A percentile compares a stretch with the other conserved stretches of the same genome.
phyloP scores from a whole-genome alignment of 805 yeast genomes.

The Metschnikowia anglica region DNA sequence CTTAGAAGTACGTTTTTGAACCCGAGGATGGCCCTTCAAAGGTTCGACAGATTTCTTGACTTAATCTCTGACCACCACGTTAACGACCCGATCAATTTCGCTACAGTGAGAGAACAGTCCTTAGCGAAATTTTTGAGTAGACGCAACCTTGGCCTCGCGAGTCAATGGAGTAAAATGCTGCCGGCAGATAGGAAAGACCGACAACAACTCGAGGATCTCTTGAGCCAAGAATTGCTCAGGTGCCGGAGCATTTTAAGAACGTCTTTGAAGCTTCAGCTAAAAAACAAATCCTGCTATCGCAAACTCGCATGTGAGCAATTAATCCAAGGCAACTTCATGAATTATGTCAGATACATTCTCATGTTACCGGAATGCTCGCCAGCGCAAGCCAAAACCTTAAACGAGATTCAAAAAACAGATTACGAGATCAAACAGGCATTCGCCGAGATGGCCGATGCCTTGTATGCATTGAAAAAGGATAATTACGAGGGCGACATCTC shows the following conservation, averaged over 20 bases:
- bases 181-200: slow-evolving; percentile 7
- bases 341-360: slow-evolving; percentile 37
- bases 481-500: slow-evolving; percentile 27
- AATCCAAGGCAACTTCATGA: slow-evolving; percentile 38
- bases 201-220: slow-evolving; percentile 26
- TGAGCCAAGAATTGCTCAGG: slow-evolving; percentile 31
- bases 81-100: slow-evolving; percentile 41
- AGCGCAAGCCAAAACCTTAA: slow-evolving; percentile 18
- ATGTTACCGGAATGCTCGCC: slow-evolving; percentile 26
- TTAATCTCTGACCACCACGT: slow-evolving; percentile 31
- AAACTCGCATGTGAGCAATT: slow-evolving; percentile 30
- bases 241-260: slow-evolving; percentile 26
- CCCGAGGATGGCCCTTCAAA: slow-evolving; percentile 30
- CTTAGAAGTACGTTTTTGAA: slow-evolving; percentile 24
- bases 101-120: slow-evolving; percentile 33
- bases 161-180: slow-evolving; percentile 7
- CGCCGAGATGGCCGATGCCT: slow-evolving; percentile 25
- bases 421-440: slow-evolving; percentile 31
- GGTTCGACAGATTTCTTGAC: slow-evolving; percentile 35
- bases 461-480: slow-evolving; percentile 29
- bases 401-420: slow-evolving; percentile 27
- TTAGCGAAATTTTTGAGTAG: slow-evolving; percentile 27
- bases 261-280: slow-evolving; percentile 4
- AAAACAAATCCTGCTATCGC: slow-evolving; percentile 2
- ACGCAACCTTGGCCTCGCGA: slow-evolving; percentile 5